Conservation (phyloP, 345 rosid species). For the Adansonia digitata region DNA sequence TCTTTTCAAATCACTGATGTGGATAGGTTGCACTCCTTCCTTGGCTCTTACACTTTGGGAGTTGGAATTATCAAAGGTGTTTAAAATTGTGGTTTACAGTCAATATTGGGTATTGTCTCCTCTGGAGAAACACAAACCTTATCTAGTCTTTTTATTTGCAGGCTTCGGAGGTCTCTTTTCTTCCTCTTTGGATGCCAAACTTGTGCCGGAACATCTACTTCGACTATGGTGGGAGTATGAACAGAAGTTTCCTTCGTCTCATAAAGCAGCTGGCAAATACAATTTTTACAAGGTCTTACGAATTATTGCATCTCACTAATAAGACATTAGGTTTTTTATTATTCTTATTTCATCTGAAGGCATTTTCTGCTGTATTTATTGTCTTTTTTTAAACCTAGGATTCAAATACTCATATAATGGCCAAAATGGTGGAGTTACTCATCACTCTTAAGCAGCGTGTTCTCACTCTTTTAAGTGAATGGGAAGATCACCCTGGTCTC, state of each 20-base stretch:
- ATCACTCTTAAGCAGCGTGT: conserved; percentile 37
- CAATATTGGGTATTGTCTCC: not conserved
- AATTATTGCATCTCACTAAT: conserved; percentile 5
- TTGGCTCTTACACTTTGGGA: conserved; percentile 68
- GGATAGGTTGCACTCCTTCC: conserved; percentile 57
- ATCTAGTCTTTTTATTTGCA: conserved; percentile 26
- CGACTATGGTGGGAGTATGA: conserved; percentile 67
- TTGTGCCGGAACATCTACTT: conserved; percentile 78
- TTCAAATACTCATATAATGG: conserved; percentile 61
- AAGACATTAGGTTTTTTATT: not conserved
- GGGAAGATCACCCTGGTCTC: conserved; percentile 85
- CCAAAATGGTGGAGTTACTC: conserved; percentile 70
- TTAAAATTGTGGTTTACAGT: conserved; percentile 4
- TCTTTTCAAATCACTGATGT: conserved; percentile 41
- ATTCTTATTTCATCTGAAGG: not conserved
- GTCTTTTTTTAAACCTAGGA: conserved; percentile 41
- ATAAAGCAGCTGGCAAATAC: conserved; percentile 37
- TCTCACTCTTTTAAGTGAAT: conserved; percentile 47
- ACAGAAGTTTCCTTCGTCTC: conserved; percentile 30
- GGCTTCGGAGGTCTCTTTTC: conserved; percentile 57
- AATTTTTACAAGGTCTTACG: conserved; percentile 85
- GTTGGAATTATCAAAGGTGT: conserved; percentile 66
- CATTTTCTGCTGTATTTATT: not conserved
- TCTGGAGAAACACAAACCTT: not conserved
- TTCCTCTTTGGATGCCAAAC: conserved; percentile 67